Conservation (phyloP, 2,329 filamentous ascomycete genomes). For the Clonostachys rosea region DNA sequence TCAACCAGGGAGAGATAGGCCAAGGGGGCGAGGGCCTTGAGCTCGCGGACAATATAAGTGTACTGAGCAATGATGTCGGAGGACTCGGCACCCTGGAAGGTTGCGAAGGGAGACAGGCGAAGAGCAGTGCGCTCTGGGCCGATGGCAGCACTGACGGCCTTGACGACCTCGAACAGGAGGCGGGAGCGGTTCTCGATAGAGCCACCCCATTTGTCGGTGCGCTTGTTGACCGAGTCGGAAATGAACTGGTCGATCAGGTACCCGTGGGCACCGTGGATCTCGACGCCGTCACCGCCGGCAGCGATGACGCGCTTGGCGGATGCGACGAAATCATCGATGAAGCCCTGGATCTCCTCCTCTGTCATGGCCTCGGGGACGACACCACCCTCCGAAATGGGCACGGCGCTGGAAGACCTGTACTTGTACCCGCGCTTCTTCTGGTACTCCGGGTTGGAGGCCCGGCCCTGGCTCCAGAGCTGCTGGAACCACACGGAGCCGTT, state of each 20-base stretch:
- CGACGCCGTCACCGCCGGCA: slow-evolving; percentile 67
- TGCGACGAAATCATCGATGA: slow-evolving; percentile 58
- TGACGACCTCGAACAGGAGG: slow-evolving; percentile 51
- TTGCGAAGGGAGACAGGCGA: slow-evolving; percentile 39
- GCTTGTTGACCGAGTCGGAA: slow-evolving; percentile 33
- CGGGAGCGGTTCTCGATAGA: slow-evolving; percentile 25
- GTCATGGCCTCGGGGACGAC: slow-evolving; percentile 60
- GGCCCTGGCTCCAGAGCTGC: slow-evolving; percentile 48
- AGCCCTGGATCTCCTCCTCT: slow-evolving; percentile 54
- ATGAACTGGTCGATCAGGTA: slow-evolving; percentile 48
- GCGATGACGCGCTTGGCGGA: slow-evolving; percentile 55
- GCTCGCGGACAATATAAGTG: slow-evolving; percentile 38
- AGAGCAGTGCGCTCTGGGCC: slow-evolving; percentile 39
- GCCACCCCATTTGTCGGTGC: slow-evolving; percentile 27
- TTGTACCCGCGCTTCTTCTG: not conserved
- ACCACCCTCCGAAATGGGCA: slow-evolving; percentile 18
- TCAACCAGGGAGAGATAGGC: slow-evolving; percentile 52
- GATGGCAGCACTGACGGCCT: slow-evolving; percentile 31
- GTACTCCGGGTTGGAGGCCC: slow-evolving; percentile 14
- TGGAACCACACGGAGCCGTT: slow-evolving; percentile 54
- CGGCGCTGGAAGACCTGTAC: slow-evolving; percentile 3
- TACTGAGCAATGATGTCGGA: slow-evolving; percentile 49
- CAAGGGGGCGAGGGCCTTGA: slow-evolving; percentile 35
- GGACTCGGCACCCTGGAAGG: slow-evolving; percentile 45
- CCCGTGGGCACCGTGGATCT: slow-evolving; percentile 52